Percentiles rank a stretch among this genome's conserved stretches.
Evolutionary conservation across 805 yeast genomes (phyloP).

Genomic region (Lipomyces yamanashiensis): DNA sequence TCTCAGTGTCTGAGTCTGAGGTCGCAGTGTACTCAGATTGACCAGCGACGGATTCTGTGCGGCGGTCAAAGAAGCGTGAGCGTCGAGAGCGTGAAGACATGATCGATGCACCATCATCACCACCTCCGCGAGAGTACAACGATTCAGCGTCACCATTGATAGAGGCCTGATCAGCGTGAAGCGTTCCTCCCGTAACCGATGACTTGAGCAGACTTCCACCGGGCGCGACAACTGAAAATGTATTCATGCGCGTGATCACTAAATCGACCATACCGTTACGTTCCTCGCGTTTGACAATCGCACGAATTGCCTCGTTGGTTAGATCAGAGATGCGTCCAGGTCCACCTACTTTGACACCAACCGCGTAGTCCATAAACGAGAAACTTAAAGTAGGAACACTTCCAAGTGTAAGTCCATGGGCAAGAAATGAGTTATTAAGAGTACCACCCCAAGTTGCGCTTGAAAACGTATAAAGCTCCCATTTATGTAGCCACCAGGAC

Average conservation of each 20-base stretch:
- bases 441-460: constrained; percentile 33
- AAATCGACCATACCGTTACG: constrained; percentile 35
- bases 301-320: constrained; percentile 29
- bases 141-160: constrained; percentile 23
- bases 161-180: constrained; percentile 3
- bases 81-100: constrained; percentile 30
- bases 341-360: constrained; percentile 23
- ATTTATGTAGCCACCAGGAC: constrained; percentile 38
- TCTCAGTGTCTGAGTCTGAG: constrained; percentile 22
- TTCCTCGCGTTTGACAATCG: constrained; percentile 33
- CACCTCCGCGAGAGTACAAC: constrained; percentile 25
- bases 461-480: constrained; percentile 31
- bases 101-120: constrained; percentile 31
- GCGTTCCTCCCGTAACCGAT: not conserved
- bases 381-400: constrained; percentile 31
- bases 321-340: constrained; percentile 28
- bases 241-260: constrained; percentile 27
- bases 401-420: constrained; percentile 25
- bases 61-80: constrained; percentile 22
- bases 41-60: constrained; percentile 18
- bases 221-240: constrained; percentile 28
- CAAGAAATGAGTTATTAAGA: constrained; percentile 26
- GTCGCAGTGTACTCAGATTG: constrained; percentile 18
- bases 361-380: constrained; percentile 36
- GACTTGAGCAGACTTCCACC: constrained; percentile 25